Evolutionary conservation across 805 yeast genomes (phyloP), one percentile per base, ranked within the genome.

Genomic region (Candida xyloterini): DNA sequence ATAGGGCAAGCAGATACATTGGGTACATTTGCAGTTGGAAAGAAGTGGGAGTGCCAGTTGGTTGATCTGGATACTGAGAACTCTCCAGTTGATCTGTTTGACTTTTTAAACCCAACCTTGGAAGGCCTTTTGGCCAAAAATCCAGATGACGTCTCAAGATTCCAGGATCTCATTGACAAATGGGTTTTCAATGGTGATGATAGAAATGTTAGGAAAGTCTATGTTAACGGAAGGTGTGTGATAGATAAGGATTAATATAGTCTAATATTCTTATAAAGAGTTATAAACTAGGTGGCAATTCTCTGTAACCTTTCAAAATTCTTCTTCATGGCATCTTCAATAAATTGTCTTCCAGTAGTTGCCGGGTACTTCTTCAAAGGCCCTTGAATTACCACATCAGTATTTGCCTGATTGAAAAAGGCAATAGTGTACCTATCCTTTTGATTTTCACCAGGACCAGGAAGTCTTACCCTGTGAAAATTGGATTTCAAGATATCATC

Each of bases 121-220:
- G 30, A 30, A 11, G 40, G 42, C 3, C 27, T 45, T 3, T 13
- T 28, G 11, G 21, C 14, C 6, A 32, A 38, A 13, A 21, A 35
- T 5, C 27, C 21, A 11, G 42, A 30, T 4, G 40, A 44, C 5
- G 5, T 33, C 11, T 30, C 40, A 5, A 70, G 68, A 43, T 66
- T 77, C 55, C 66, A 66, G 15, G 77, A 80, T 52, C 53, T 84
- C 34, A 59, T 87, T 4, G 82, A 84, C 37, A 86, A 85, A 59
- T 90, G 96, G 97, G 68, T 88, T 9, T 89, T 85, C 57, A 74
- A 78, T 38, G 96, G 96, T 8, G 97, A 89, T 61, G 96, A 89
- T 59, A 73, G 96, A 54, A 89, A 89, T 56, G 78, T 89, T 21
- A 55, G 65, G 5, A 70, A 68, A 40, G 95, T 89, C 7, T 89